Percentiles rank a stretch among this genome's conserved stretches.
These are phyloP conservation scores for Naganishia friedmannii DNA, from an alignment of 768 basidiomycete species.

Conservation along the genomic window DNA sequence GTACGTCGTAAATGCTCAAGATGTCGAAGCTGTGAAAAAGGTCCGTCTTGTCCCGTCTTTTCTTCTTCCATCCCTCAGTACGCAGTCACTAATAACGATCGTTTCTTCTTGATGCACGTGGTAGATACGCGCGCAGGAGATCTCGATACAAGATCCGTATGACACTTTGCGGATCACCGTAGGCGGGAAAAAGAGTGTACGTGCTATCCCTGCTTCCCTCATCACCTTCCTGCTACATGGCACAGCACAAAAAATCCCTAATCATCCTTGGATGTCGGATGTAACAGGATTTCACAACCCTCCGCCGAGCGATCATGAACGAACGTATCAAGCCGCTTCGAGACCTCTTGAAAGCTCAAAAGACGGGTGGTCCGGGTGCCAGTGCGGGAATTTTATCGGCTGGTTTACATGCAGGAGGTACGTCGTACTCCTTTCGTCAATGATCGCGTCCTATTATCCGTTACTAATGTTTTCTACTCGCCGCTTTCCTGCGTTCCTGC, in stretches of 20 bases:
- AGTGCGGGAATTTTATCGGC: background rate
- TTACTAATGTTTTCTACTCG: no score
- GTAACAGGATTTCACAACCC: conserved; percentile 21
- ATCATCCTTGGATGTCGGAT: background rate
- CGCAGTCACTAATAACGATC: no score
- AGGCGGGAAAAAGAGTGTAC: conserved; percentile 21
- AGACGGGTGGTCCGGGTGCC: conserved; percentile 21
- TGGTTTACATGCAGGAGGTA: background rate
- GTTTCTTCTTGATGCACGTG: background rate
- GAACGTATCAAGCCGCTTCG: conserved; percentile 29
- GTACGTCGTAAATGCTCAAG: conserved; percentile 73
- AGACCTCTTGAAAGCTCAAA: conserved; percentile 18
- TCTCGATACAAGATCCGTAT: conserved; percentile 59
- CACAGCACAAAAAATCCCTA: no score
- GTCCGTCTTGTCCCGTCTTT: background rate
- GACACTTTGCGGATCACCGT: conserved; percentile 34
- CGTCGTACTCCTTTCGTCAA: background rate
- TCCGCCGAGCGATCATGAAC: conserved; percentile 19
- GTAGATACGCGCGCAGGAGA: conserved; percentile 52
- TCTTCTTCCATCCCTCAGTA: background rate
- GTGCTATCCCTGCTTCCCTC: no score
- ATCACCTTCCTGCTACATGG: no score
- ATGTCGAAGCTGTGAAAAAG: conserved; percentile 80
- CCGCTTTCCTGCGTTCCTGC: no score
- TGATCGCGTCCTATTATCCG: no score